Percentiles rank a stretch among this genome's conserved stretches.
Conservation (phyloP, 1,139 yeast species). For the Kluyveromyces sp. region DNA sequence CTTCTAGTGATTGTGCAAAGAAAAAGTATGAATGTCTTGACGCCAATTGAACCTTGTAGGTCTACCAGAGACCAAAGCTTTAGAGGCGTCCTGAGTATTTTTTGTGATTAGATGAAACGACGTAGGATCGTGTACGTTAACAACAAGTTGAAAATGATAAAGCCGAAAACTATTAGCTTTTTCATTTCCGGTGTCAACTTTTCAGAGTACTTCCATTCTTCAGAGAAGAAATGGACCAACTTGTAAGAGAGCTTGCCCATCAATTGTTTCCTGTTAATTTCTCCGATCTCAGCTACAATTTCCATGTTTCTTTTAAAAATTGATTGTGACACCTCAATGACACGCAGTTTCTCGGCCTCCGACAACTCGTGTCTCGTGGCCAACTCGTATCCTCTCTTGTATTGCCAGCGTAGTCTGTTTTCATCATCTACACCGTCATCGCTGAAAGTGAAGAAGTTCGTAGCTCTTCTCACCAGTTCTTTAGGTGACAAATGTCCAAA, state of each 20-base stretch:
- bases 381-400: slow-evolving; percentile 72
- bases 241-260: slow-evolving; percentile 52
- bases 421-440: slow-evolving; percentile 67
- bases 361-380: slow-evolving; percentile 61
- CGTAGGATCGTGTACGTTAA: slow-evolving; percentile 16
- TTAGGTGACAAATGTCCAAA: slow-evolving; percentile 56
- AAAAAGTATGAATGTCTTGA: neutral
- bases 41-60: neutral
- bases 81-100: neutral
- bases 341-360: slow-evolving; percentile 62
- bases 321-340: slow-evolving; percentile 60
- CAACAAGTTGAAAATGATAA: slow-evolving; percentile 14
- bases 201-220: slow-evolving; percentile 29
- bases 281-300: slow-evolving; percentile 60
- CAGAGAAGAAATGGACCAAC: slow-evolving; percentile 33
- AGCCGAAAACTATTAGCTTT: slow-evolving; percentile 14
- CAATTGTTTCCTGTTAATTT: slow-evolving; percentile 51
- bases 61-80: neutral
- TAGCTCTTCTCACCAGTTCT: slow-evolving; percentile 52
- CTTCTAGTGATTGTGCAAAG: neutral
- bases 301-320: slow-evolving; percentile 58
- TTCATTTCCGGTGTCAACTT: slow-evolving; percentile 18
- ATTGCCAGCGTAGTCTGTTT: slow-evolving; percentile 52
- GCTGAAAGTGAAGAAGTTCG: slow-evolving; percentile 69
- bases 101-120: neutral